Conservation (phyloP, 495 filamentous ascomycete species). For the Aspergillus cavernicola region DNA sequence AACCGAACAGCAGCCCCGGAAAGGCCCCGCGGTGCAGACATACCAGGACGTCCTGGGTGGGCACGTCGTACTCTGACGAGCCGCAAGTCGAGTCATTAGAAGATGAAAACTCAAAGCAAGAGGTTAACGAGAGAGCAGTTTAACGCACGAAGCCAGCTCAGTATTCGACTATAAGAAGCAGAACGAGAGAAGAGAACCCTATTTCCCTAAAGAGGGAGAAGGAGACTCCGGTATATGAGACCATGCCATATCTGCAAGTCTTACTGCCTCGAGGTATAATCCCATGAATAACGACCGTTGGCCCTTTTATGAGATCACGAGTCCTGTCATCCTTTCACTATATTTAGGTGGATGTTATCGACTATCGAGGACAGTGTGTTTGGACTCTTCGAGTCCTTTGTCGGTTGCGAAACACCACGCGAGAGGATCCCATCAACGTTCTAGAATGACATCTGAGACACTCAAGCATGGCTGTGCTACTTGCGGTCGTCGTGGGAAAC, state of each 20-base stretch:
- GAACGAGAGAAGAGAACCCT: neutral
- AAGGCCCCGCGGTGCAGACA: constrained; percentile 27
- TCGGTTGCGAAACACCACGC: neutral
- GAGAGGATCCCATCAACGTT: neutral
- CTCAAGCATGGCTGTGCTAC: neutral
- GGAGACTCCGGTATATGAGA: neutral
- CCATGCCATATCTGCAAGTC: neutral
- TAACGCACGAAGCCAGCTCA: constrained; percentile 3
- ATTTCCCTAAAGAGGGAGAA: neutral
- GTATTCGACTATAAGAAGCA: neutral
- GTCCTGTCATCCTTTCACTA: neutral
- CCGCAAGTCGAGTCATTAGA: constrained; percentile 5
- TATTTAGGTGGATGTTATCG: neutral
- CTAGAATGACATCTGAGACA: neutral
- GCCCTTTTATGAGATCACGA: neutral
- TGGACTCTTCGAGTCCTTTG: neutral
- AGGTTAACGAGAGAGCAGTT: neutral
- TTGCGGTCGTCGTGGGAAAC: neutral
- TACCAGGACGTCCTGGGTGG: constrained; percentile 25
- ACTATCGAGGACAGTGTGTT: neutral
- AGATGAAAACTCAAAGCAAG: neutral
- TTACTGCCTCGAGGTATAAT: neutral
- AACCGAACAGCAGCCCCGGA: constrained; percentile 37
- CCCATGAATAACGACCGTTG: neutral
- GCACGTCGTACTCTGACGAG: constrained; percentile 18